Conservation (phyloP, 2,329 filamentous ascomycete genomes). For the Colletotrichum tropicicola region DNA sequence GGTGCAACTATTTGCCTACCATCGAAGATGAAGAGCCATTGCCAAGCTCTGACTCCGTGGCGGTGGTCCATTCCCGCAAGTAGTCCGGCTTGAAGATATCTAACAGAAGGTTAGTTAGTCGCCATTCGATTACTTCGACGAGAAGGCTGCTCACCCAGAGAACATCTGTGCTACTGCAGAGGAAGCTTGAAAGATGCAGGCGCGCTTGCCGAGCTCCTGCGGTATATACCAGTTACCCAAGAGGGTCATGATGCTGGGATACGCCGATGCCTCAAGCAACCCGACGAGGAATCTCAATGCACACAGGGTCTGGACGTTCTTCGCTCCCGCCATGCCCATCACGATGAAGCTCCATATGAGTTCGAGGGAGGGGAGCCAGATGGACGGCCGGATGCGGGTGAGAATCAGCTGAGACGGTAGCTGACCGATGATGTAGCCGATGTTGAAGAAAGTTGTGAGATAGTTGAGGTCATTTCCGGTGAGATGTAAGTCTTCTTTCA, state of each 20-base stretch:
- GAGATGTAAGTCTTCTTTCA: slow-evolving; percentile 61
- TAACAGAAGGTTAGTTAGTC: no score
- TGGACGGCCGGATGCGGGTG: slow-evolving; percentile 47
- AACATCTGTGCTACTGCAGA: slow-evolving; percentile 50
- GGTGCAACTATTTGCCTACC: slow-evolving; percentile 30
- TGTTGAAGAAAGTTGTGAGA: slow-evolving; percentile 61
- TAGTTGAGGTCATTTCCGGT: slow-evolving; percentile 65
- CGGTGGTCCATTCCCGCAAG: slow-evolving; percentile 48
- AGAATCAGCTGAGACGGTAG: slow-evolving; percentile 48
- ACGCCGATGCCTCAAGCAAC: slow-evolving; percentile 47
- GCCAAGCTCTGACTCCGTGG: slow-evolving; percentile 49
- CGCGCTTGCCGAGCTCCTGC: slow-evolving; percentile 51
- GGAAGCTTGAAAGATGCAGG: slow-evolving; percentile 50
- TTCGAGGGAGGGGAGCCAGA: slow-evolving; percentile 49
- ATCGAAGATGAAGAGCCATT: slow-evolving; percentile 57
- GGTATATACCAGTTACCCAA: slow-evolving; percentile 56
- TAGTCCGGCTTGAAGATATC: slow-evolving; percentile 52
- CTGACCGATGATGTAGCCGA: slow-evolving; percentile 65
- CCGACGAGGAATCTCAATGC: slow-evolving; percentile 55
- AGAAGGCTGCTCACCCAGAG: no score
- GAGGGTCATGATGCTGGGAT: slow-evolving; percentile 46
- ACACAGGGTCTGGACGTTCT: slow-evolving; percentile 46
- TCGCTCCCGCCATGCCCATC: slow-evolving; percentile 47
- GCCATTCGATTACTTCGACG: no score
- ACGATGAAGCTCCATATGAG: slow-evolving; percentile 44